These are phyloP conservation scores for Skeletonema tropicum DNA, from an alignment of 108 stramenopile species.

Conservation along the genomic window DNA sequence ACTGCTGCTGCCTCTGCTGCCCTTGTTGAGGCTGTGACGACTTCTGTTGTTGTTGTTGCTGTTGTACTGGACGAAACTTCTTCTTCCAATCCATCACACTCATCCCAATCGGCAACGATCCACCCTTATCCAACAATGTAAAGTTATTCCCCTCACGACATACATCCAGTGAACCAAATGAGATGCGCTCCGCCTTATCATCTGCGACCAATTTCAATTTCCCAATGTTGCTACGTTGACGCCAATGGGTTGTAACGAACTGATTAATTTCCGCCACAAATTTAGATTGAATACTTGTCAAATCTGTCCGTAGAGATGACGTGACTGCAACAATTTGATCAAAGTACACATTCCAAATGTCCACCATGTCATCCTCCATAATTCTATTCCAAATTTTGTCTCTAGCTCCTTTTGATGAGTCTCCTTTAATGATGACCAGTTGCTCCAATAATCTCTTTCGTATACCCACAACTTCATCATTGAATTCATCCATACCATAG, in stretches of 20 bases:
- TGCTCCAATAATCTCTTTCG: conserved; percentile 31
- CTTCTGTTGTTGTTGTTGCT: neutral
- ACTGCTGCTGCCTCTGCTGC: neutral
- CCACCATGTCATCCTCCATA: conserved; percentile 13
- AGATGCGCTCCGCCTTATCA: conserved; percentile 75
- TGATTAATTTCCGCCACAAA: conserved; percentile 43
- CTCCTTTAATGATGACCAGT: neutral
- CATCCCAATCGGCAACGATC: conserved; percentile 58
- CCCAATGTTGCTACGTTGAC: conserved; percentile 7
- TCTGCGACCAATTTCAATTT: conserved; percentile 34
- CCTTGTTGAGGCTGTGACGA: no score
- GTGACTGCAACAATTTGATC: conserved; percentile 52
- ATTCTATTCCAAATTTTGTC: conserved; percentile 52
- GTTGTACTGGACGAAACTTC: conserved; percentile 7
- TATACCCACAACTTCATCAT: conserved; percentile 71
- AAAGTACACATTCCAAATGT: conserved; percentile 53
- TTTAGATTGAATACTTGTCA: conserved; percentile 30
- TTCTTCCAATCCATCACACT: conserved; percentile 55
- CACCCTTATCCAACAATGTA: conserved; percentile 45
- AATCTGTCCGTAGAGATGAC: conserved; percentile 37
- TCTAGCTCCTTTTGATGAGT: neutral
- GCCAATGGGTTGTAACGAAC: conserved; percentile 5
- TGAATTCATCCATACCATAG: conserved; percentile 77
- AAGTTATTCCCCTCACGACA: conserved; percentile 62
- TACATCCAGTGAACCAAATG: conserved; percentile 36